phyloP scores from a whole-genome alignment of 2,329 filamentous ascomycete species.

The Verticillium dahliae region DNA sequence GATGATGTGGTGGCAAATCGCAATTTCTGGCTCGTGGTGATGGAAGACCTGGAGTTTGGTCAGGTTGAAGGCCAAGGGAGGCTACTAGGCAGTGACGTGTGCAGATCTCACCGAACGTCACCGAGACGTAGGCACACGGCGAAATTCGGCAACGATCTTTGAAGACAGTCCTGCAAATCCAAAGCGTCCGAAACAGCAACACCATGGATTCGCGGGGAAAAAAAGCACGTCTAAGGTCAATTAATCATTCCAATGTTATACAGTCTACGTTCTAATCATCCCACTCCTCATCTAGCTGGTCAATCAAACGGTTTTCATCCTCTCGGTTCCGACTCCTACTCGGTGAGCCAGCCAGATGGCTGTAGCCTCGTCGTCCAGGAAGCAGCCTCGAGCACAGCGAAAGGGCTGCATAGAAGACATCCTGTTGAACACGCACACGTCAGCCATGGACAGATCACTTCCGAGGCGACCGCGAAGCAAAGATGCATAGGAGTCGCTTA shows the following conservation, averaged over 20 bases:
- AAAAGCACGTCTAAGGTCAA: background rate
- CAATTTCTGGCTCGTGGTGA: background rate
- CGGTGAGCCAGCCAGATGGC: conserved; percentile 50
- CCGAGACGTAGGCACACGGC: background rate
- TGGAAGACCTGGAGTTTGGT: background rate
- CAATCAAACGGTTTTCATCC: conserved; percentile 89
- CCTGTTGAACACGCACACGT: conserved; percentile 31
- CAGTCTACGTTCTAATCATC: conserved; percentile 54
- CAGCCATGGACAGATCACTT: conserved; percentile 9
- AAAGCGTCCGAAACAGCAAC: too few species aligned
- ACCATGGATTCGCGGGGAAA: too few species aligned
- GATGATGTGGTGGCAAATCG: background rate
- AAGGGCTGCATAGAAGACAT: conserved; percentile 60
- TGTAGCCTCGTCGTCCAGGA: conserved; percentile 61
- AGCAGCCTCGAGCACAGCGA: conserved; percentile 64
- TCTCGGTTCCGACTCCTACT: conserved; percentile 52
- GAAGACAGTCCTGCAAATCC: too few species aligned
- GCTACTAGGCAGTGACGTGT: background rate
- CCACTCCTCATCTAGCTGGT: conserved; percentile 96
- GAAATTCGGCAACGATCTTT: background rate
- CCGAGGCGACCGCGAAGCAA: conserved; percentile 12
- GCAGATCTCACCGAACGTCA: background rate
- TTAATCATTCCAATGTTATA: background rate
- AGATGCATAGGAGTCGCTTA: conserved; percentile 4
- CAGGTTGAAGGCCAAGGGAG: background rate